Percentiles rank a stretch among this genome's conserved stretches.
Evolutionary conservation across 163 green algal species (phyloP).

Genomic region (Volvox carteri): DNA sequence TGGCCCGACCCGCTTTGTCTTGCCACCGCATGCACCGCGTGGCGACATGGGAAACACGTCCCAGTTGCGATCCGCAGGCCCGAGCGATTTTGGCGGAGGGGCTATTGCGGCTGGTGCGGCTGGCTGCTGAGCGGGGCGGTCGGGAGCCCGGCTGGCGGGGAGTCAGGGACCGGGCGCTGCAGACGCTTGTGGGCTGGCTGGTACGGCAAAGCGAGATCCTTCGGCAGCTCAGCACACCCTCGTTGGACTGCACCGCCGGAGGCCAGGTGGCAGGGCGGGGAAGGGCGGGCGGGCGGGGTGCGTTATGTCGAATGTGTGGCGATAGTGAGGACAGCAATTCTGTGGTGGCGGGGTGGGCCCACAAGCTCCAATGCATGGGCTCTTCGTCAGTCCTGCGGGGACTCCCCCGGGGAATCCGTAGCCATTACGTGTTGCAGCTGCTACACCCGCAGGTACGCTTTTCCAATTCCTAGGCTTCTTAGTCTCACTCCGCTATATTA

Average conservation of each 20-base stretch:
- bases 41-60: too few relatives aligned
- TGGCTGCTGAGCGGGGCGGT: background rate
- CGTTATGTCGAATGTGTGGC: background rate
- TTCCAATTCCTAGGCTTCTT: too few relatives aligned
- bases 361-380: too few relatives aligned
- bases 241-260: background rate
- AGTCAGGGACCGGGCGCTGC: background rate
- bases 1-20: too few relatives aligned
- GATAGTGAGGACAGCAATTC: background rate
- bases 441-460: too few relatives aligned
- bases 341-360: too few relatives aligned
- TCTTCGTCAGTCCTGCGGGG: too few relatives aligned
- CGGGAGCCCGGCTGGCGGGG: background rate
- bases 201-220: background rate
- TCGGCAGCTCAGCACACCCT: background rate
- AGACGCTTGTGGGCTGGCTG: constrained; percentile 17
- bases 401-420: background rate
- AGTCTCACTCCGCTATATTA: too few relatives aligned
- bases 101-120: background rate
- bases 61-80: constrained; percentile 28
- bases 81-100: constrained; percentile 16
- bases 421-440: too few relatives aligned
- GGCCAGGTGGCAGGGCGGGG: background rate
- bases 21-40: too few relatives aligned
- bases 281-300: background rate